phyloP scores from a whole-genome alignment of 352 stramenopile genomes.

The Phytophthora pini region DNA sequence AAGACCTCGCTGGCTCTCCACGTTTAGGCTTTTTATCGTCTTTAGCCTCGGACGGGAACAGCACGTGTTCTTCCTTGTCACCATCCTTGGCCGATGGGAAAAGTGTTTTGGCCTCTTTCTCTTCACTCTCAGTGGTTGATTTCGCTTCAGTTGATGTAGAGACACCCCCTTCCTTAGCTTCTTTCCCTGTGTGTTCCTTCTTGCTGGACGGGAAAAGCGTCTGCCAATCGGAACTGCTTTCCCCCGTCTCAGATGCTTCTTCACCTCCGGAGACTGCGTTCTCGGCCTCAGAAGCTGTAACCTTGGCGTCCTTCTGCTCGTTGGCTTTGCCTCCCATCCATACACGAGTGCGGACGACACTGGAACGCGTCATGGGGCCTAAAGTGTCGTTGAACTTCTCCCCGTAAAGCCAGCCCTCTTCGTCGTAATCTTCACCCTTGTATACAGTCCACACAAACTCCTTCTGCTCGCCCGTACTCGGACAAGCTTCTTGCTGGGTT shows the following conservation, averaged over 20 bases:
- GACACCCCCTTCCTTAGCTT: constrained; percentile 6
- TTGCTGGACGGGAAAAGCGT: constrained; percentile 43
- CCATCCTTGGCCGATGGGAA: constrained; percentile 11
- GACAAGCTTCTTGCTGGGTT: constrained; percentile 42
- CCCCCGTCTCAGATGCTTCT: constrained; percentile 20
- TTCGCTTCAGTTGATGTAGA: not conserved
- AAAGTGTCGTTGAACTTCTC: constrained; percentile 69
- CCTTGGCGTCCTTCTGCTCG: constrained; percentile 33
- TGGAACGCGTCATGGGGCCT: constrained; percentile 63
- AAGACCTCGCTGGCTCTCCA: constrained; percentile 27
- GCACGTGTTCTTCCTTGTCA: constrained; percentile 16
- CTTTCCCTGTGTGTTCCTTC: constrained; percentile 10
- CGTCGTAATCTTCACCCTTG: constrained; percentile 85
- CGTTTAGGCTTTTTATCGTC: constrained; percentile 29
- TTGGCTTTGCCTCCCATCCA: constrained; percentile 64
- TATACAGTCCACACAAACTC: constrained; percentile 80
- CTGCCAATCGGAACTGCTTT: constrained; percentile 41
- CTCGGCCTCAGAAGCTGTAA: constrained; percentile 3
- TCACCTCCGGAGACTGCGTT: constrained; percentile 1
- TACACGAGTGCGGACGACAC: constrained; percentile 81
- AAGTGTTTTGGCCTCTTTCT: constrained; percentile 9
- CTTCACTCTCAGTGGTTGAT: not conserved
- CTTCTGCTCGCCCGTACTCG: constrained; percentile 65
- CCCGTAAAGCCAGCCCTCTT: constrained; percentile 87
- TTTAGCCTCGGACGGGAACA: constrained; percentile 29